A percentile compares a stretch with the other conserved stretches of the same genome.
Conservation (phyloP, 768 basidiomycete species). For the Lactifluus rugatus region DNA sequence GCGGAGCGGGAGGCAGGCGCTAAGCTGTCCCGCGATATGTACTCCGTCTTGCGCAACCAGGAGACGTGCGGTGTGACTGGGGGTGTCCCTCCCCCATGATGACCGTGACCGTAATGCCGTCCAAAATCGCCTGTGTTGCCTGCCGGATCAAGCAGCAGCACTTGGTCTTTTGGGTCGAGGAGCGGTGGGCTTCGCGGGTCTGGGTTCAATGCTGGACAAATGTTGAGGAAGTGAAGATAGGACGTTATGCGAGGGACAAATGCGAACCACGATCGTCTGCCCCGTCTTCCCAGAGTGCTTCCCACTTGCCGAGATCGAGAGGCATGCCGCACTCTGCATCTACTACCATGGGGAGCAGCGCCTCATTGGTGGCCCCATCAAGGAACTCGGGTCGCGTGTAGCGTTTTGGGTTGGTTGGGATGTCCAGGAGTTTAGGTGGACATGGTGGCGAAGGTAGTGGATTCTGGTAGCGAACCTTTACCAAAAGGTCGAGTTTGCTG, state of each 20-base stretch:
- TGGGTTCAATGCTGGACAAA: constrained; percentile 48
- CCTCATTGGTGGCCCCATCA: constrained; percentile 67
- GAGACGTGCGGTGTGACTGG: constrained; percentile 57
- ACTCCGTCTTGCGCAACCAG: constrained; percentile 91
- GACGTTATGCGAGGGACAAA: not conserved
- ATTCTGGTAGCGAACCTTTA: constrained; percentile 88
- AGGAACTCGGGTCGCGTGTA: constrained; percentile 84
- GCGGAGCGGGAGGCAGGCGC: constrained; percentile 29
- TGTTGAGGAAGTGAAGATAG: constrained; percentile 1
- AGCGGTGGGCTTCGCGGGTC: constrained; percentile 45
- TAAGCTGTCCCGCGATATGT: constrained; percentile 60
- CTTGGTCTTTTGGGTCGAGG: constrained; percentile 67
- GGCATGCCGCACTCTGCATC: constrained; percentile 98
- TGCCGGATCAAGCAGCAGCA: constrained; percentile 62
- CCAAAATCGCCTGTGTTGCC: constrained; percentile 34
- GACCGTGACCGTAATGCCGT: constrained; percentile 27
- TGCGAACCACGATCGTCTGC: constrained; percentile 53
- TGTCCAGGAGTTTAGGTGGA: constrained; percentile 89
- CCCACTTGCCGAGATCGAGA: constrained; percentile 75
- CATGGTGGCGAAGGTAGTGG: constrained; percentile 94
- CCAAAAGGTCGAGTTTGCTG: constrained; percentile 82
- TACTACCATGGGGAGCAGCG: constrained; percentile 88
- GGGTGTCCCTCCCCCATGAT: constrained; percentile 32
- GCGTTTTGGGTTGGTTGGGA: constrained; percentile 82
- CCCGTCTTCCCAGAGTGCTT: constrained; percentile 75